Base-by-base conservation (phyloP, 2,329 filamentous ascomycete species). In the Fusarium sublunatum region DNA sequence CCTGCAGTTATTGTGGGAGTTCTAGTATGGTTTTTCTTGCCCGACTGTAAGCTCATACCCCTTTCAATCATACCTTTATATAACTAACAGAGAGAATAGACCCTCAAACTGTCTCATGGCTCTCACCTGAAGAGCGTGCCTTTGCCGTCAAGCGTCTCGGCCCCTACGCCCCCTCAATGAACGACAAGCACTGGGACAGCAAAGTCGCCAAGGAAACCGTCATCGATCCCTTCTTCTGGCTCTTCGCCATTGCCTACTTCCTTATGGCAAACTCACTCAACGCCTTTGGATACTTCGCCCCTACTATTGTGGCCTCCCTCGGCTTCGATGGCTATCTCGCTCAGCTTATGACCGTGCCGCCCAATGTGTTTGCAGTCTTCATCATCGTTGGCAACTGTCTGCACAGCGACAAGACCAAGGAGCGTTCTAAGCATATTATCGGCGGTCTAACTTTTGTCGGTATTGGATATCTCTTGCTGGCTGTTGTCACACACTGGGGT, bases 361-460 rank as follows among this genome's bases (percentile, higher is more conserved):
- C 75, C 3, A 77, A 77, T 24, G 74, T 76, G 25, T 71, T 76
- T 45, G 73, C 74, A 10, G 70, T 77, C 9, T 70, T 77, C 26
- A 60, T 76, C 46, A 71, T 74, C 8, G 59, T 76, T 5, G 68
- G 74, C 15, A 65, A 71, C 40, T 74, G 73, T 47, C 56, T 74
- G 38, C 72, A 74, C 7, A 74, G 72, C 19, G 73, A 74, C 31
- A 64, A 42, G 53, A 74, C 73, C 8, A 73, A 65, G 55, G 73
- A 74, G 57, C 68, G 73, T 3, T 74, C 73, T 5, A 67, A 71
- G 43, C 73, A 74, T 52, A 59, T 74, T 36, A 66, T 74, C n/a
- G 72, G 42, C 6, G 73, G 61, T 1, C 47, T 73, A 31, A 43
- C 54, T 3, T 73, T 74, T 54, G 71, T 74, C 4, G 67, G 67